These are phyloP conservation scores for Alisma plantagoaquatica DNA, from an alignment of 106 monocot genomes.

Conservation along the genomic window DNA sequence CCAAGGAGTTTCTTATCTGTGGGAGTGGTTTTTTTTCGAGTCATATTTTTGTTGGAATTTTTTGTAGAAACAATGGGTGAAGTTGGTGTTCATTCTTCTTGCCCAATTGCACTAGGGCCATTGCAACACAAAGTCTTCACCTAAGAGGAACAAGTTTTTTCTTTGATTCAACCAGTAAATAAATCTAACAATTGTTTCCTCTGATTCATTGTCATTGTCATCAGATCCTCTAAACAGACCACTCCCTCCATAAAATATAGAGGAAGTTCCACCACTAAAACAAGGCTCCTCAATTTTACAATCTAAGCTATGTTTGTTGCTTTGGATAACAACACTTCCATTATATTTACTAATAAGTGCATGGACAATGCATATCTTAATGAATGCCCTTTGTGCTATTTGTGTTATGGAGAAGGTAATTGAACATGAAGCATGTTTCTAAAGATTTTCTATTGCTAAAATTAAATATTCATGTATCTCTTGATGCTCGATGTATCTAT, in stretches of 20 bases:
- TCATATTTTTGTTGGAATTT: slow-evolving; percentile 1
- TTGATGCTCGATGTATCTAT: no score
- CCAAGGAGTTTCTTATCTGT: slow-evolving; percentile 28
- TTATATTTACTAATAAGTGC: slow-evolving; percentile 2
- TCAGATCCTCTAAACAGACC: slow-evolving; percentile 13
- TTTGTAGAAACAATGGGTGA: background rate
- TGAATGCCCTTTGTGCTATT: no score
- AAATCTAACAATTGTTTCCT: slow-evolving; percentile 39
- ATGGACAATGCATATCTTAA: no score
- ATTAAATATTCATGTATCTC: no score
- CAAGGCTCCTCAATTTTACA: slow-evolving; percentile 11
- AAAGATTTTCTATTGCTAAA: no score
- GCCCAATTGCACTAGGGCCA: background rate
- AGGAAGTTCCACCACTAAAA: slow-evolving; percentile 23
- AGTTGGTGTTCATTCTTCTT: background rate
- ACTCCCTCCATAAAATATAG: slow-evolving; percentile 15
- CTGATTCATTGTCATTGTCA: slow-evolving; percentile 28
- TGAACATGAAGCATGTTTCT: no score
- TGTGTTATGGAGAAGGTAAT: no score
- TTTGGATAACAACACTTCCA: slow-evolving; percentile 9
- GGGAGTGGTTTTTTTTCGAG: slow-evolving; percentile 1
- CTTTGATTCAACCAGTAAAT: slow-evolving; percentile 18
- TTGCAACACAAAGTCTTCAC: background rate
- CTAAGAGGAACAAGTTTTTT: slow-evolving; percentile 2
- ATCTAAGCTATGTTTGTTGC: slow-evolving; percentile 4